These are phyloP conservation scores for Cryptococcus sp. DNA, from an alignment of 1,284 basidiomycete species.

Conservation along the genomic window DNA sequence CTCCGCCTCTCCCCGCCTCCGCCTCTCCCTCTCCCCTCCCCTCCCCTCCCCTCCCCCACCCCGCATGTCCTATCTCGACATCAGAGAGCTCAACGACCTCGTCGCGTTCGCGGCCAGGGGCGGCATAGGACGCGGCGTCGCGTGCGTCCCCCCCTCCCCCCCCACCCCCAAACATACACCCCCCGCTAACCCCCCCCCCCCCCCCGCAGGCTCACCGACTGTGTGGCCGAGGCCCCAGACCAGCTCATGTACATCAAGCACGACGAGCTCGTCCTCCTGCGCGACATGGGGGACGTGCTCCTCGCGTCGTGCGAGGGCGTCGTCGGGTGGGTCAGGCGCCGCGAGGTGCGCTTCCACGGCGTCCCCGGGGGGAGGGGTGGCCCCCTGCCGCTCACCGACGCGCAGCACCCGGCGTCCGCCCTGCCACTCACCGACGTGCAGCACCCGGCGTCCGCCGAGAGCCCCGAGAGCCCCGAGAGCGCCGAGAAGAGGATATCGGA, in stretches of 20 bases:
- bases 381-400: neutral
- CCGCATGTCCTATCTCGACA: conserved; percentile 30
- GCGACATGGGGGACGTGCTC: conserved; percentile 58
- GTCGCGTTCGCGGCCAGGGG: conserved; percentile 36
- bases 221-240: conserved; percentile 68
- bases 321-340: conserved; percentile 71
- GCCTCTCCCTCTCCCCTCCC: too few species aligned
- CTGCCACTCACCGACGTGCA: neutral
- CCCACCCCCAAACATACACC: neutral
- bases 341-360: conserved; percentile 56
- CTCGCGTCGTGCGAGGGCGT: conserved; percentile 87
- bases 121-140: conserved; percentile 38
- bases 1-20: too few species aligned
- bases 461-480: neutral
- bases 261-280: conserved; percentile 75
- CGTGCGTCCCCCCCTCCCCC: conserved; percentile 28
- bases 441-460: neutral
- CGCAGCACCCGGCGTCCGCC: neutral
- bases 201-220: conserved; percentile 54
- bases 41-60: too few species aligned
- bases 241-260: conserved; percentile 87
- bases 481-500: conserved; percentile 21
- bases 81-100: conserved; percentile 40
- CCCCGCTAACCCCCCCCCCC: conserved; percentile 6
- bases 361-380: neutral